Base-by-base conservation (phyloP, 129 eudicot genomes). In the Helichrysum umbraculigerum region DNA sequence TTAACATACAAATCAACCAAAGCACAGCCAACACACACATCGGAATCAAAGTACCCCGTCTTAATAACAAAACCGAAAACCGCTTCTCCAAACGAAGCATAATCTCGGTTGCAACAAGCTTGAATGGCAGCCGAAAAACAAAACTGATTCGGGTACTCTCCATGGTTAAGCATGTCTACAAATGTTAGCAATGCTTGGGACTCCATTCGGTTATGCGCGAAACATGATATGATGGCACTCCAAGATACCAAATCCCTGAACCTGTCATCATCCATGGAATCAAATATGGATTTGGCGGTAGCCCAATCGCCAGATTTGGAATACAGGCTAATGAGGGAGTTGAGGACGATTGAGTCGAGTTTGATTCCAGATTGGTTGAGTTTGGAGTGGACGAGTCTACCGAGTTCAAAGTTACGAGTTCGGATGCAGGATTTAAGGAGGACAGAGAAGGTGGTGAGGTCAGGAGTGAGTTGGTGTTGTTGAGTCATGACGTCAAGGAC, bases 21-120 rank as follows among this genome's bases (percentile, higher is more conserved):
- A 12, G 92, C 86, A 80, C 92, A 91, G 10, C 92, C 97, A 58
- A 91, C 92, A 73, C 87, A 83, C 20, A 91, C 84, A 84, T 91
- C 85, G 52, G 92, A 80, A 41, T 82, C 84, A 58, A 91, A 83
- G 66, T 85, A 84, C 33, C 92, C 96, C 0, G 85, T 83, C 75
- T 87, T 89, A 19, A 87, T 61, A 62, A 84, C 79, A 72, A 85
- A 82, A 74, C 88, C 92, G 35, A 85, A 86, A 15, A 91, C 32
- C 22, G 73, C 77, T 51, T 54, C 28, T 71, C 92, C 96, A 19
- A 87, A 20, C 69, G 75, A 3, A 59, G 78, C 89, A 39, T 81
- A 37, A 22, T 57, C 87, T 6, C 16, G 33, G 59, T 78, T 79
- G 39, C 69, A 83, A 73, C 90, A 89, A 3, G 92, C 96, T 41